phyloP scores from a whole-genome alignment of 2,329 filamentous ascomycete species.

The Fonsecaea nubica region DNA sequence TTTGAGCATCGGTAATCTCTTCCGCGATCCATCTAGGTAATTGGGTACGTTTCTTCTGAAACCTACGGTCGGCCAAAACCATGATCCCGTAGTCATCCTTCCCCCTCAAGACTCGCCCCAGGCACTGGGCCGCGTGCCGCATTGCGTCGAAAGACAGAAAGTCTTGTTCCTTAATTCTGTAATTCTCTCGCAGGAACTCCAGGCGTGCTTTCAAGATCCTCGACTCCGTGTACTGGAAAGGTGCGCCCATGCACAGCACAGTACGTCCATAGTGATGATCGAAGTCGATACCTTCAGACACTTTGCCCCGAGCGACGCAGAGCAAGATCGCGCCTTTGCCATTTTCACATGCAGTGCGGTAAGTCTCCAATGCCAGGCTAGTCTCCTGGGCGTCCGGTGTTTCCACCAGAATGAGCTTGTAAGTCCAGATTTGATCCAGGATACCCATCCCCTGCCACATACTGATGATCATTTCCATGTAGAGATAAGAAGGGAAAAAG shows the following conservation, averaged over 20 bases:
- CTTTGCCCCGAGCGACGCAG: slow-evolving; percentile 95
- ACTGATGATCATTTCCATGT: slow-evolving; percentile 98
- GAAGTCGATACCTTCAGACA: slow-evolving; percentile 98
- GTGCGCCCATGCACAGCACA: slow-evolving; percentile 94
- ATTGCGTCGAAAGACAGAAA: slow-evolving; percentile 99
- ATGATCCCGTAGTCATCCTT: slow-evolving; percentile 99
- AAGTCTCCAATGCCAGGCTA: slow-evolving; percentile 91
- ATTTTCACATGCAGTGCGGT: slow-evolving; percentile 96
- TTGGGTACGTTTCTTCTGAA: slow-evolving; percentile 87
- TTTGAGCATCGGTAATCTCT: slow-evolving; percentile 81
- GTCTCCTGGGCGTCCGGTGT: slow-evolving; percentile 98
- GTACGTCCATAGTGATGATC: slow-evolving; percentile 98
- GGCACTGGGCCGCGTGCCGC: slow-evolving; percentile 96
- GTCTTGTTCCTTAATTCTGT: slow-evolving; percentile 94
- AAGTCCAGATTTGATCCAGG: slow-evolving; percentile 97
- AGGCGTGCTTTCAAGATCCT: slow-evolving; percentile 93
- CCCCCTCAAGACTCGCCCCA: slow-evolving; percentile 90
- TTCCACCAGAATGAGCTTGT: slow-evolving; percentile 96
- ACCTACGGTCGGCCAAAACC: slow-evolving; percentile 93
- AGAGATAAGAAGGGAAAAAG: slow-evolving; percentile 97
- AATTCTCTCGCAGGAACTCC: slow-evolving; percentile 95
- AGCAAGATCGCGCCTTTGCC: slow-evolving; percentile 90
- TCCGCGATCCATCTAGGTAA: slow-evolving; percentile 97
- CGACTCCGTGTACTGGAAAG: slow-evolving; percentile 98
- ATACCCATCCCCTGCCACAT: slow-evolving; percentile 99